phyloP scores from a whole-genome alignment of 495 filamentous ascomycete genomes.

The Massariosphaeria phaeospora region DNA sequence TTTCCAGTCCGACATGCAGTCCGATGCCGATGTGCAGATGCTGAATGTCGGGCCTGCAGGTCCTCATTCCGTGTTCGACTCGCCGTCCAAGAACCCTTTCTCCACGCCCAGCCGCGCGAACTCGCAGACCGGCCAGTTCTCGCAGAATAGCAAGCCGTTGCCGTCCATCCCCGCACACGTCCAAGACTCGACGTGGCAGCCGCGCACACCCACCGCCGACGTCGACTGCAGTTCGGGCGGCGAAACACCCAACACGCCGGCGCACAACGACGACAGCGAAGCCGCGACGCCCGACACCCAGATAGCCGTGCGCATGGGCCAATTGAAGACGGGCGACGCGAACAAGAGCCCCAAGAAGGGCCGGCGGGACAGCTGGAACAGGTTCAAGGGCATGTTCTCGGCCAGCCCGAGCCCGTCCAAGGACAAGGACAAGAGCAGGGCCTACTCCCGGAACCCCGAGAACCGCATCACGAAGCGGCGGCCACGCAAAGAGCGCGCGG shows the following conservation, averaged over 20 bases:
- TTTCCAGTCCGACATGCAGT: not conserved
- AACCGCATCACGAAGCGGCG: slow-evolving; percentile 28
- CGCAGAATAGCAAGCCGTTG: slow-evolving; percentile 37
- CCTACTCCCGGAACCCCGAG: slow-evolving; percentile 28
- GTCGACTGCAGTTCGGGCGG: slow-evolving; percentile 65
- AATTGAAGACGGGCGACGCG: slow-evolving; percentile 4
- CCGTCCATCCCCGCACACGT: slow-evolving; percentile 62
- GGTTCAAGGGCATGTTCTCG: not conserved
- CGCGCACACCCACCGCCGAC: slow-evolving; percentile 61
- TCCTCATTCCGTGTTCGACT: slow-evolving; percentile 48
- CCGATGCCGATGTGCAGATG: not conserved
- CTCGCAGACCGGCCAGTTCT: slow-evolving; percentile 48
- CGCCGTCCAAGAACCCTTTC: slow-evolving; percentile 45
- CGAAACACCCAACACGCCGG: slow-evolving; percentile 73
- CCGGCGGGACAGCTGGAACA: slow-evolving; percentile 6
- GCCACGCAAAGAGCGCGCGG: slow-evolving; percentile 8
- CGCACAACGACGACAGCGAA: slow-evolving; percentile 61
- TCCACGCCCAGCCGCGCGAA: slow-evolving; percentile 38
- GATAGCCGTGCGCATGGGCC: slow-evolving; percentile 39
- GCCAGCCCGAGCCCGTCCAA: slow-evolving; percentile 18
- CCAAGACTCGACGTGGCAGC: slow-evolving; percentile 49
- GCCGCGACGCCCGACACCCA: slow-evolving; percentile 59
- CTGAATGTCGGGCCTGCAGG: slow-evolving; percentile 33
- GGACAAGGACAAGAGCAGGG: slow-evolving; percentile 4
- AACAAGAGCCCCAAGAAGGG: slow-evolving; percentile 19